These are phyloP conservation scores for Nothopassalora personata DNA, from an alignment of 2,329 filamentous ascomycete genomes.

Conservation along the genomic window DNA sequence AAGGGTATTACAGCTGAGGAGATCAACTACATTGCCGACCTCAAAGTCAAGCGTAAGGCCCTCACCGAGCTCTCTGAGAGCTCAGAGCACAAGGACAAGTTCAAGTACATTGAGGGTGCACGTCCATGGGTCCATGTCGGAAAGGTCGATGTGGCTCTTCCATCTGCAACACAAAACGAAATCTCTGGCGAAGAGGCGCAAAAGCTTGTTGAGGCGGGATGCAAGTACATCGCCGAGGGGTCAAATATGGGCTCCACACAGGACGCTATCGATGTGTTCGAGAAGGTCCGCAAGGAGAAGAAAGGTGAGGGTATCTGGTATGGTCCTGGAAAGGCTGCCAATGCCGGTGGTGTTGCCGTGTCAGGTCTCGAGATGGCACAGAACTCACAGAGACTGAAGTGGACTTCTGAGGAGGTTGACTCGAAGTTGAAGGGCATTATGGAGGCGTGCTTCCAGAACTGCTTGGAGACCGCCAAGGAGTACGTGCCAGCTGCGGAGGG, in stretches of 20 bases:
- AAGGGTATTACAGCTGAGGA: conserved; percentile 72
- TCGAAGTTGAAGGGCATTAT: conserved; percentile 88
- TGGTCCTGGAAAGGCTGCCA: conserved; percentile 90
- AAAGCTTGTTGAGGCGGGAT: conserved; percentile 69
- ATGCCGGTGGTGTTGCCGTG: conserved; percentile 94
- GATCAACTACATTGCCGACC: conserved; percentile 68
- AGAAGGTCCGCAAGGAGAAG: conserved; percentile 64
- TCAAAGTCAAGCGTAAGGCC: conserved; percentile 83
- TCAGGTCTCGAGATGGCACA: conserved; percentile 98
- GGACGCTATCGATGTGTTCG: conserved; percentile 89
- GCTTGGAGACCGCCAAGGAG: conserved; percentile 80
- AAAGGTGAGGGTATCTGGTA: conserved; percentile 83
- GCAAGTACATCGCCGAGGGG: conserved; percentile 86
- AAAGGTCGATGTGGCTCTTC: conserved; percentile 84
- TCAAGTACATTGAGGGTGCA: conserved; percentile 80
- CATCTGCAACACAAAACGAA: conserved; percentile 96
- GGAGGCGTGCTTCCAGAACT: conserved; percentile 87
- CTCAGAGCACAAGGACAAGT: conserved; percentile 55
- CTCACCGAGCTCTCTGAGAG: conserved; percentile 65
- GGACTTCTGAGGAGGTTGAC: conserved; percentile 83
- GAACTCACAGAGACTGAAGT: conserved; percentile 81
- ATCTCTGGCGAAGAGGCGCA: conserved; percentile 86
- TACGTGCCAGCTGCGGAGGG: conserved; percentile 75
- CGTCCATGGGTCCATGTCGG: conserved; percentile 89
- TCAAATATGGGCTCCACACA: conserved; percentile 99